phyloP scores from a whole-genome alignment of 148 eudicot species.

The Cornus kousa region DNA sequence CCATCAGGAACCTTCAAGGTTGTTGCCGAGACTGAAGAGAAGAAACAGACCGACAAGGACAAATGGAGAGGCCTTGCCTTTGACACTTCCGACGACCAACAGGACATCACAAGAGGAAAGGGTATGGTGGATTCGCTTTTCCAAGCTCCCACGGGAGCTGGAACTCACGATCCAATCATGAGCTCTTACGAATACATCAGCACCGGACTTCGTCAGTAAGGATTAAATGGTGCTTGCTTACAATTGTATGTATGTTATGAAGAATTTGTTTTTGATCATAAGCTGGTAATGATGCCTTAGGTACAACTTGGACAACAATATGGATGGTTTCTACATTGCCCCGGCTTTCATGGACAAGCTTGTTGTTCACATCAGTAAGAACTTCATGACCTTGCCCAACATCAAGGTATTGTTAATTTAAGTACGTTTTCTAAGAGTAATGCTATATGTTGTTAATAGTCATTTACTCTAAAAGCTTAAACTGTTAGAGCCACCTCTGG shows the following conservation, averaged over 20 bases:
- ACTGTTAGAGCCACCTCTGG: too few species aligned
- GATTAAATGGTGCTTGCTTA: background rate
- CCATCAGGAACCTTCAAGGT: slow-evolving; percentile 35
- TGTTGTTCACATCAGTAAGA: slow-evolving; percentile 71
- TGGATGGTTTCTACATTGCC: slow-evolving; percentile 72
- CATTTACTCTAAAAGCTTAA: too few species aligned
- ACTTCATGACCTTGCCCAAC: slow-evolving; percentile 81
- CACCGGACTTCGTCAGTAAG: slow-evolving; percentile 50
- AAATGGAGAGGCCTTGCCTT: slow-evolving; percentile 52
- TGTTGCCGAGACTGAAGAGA: slow-evolving; percentile 35
- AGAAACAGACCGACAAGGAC: slow-evolving; percentile 52
- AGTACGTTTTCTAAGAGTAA: too few species aligned
- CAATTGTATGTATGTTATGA: background rate
- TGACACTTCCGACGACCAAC: slow-evolving; percentile 77
- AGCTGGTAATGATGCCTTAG: slow-evolving; percentile 14
- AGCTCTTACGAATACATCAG: slow-evolving; percentile 64
- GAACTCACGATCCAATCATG: slow-evolving; percentile 61
- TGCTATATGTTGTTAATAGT: too few species aligned
- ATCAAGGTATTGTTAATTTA: slow-evolving; percentile 43
- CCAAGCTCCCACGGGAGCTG: slow-evolving; percentile 62
- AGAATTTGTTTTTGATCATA: background rate
- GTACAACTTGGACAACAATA: slow-evolving; percentile 55
- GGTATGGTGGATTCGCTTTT: slow-evolving; percentile 71
- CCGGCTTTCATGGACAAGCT: slow-evolving; percentile 95
- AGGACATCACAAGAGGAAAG: slow-evolving; percentile 78